Evolutionary conservation across 768 basidiomycete species (phyloP).

Genomic region (Daedaleopsis sinensis): DNA sequence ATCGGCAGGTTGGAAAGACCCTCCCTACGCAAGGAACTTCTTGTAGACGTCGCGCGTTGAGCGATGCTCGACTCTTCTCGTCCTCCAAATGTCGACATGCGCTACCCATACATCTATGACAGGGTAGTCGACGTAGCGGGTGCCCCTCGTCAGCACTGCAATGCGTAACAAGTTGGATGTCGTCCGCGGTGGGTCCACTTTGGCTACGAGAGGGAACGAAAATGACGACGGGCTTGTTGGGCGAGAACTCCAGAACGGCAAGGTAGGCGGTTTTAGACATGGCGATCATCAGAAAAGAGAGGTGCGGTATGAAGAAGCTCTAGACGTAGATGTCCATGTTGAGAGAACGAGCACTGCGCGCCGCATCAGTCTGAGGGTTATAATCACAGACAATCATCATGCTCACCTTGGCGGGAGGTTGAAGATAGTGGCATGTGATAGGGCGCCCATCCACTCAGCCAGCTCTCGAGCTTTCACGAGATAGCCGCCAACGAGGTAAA

Average conservation of each 20-base stretch:
- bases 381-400: not conserved
- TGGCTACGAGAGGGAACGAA: constrained; percentile 97
- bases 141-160: constrained; percentile 94
- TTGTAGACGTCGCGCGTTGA: constrained; percentile 98
- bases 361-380: constrained; percentile 7
- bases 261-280: constrained; percentile 99
- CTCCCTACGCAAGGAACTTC: constrained; percentile 94
- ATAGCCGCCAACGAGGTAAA: constrained; percentile 95
- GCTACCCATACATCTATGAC: constrained; percentile 99
- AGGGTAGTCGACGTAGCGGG: constrained; percentile 95
- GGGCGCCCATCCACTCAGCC: constrained; percentile 97
- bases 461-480: constrained; percentile 94
- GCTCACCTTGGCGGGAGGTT: constrained; percentile 91
- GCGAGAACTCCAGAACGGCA: constrained; percentile 85
- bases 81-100: constrained; percentile 92
- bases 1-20: constrained; percentile 95
- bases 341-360: constrained; percentile 81
- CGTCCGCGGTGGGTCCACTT: constrained; percentile 91
- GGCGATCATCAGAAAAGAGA: constrained; percentile 97
- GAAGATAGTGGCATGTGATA: constrained; percentile 93
- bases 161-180: constrained; percentile 85
- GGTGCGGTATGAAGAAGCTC: constrained; percentile 95
- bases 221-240: constrained; percentile 83
- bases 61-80: constrained; percentile 86
- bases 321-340: constrained; percentile 98